These are phyloP conservation scores for Effrenium voratum DNA, from an alignment of 73 alveolate species.

Conservation along the genomic window DNA sequence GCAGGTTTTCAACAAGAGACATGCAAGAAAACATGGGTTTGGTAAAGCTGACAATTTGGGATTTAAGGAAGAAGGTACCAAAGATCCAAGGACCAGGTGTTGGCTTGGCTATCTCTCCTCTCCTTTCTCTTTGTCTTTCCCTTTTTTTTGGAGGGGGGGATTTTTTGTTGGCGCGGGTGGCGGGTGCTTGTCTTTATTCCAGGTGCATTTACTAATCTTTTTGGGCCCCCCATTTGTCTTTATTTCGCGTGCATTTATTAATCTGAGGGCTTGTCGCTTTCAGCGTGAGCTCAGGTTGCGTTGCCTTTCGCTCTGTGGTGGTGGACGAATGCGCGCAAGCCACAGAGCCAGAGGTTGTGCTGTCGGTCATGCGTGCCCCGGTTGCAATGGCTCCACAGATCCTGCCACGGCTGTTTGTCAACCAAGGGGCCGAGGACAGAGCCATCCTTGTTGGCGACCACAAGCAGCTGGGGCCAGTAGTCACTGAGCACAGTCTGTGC, in stretches of 20 bases:
- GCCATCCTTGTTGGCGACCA: conserved; percentile 67
- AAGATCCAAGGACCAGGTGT: no score
- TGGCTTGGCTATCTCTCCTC: no score
- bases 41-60: no score
- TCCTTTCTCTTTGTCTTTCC: no score
- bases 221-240: neutral
- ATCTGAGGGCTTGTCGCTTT: no score
- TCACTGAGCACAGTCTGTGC: conserved; percentile 81
- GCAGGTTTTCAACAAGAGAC: no score
- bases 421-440: conserved; percentile 60
- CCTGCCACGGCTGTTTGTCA: neutral
- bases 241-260: neutral
- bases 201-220: neutral
- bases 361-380: conserved; percentile 32
- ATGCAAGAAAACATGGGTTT: no score
- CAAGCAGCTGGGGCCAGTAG: conserved; percentile 78
- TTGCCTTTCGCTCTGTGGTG: conserved; percentile 65
- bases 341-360: conserved; percentile 73
- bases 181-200: neutral
- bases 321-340: conserved; percentile 89
- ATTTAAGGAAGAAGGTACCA: no score
- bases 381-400: neutral
- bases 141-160: no score
- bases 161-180: no score
- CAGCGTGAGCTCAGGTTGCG: no score